Evolutionary conservation across 345 rosid species (phyloP).

Genomic region (Murraya koenigii): DNA sequence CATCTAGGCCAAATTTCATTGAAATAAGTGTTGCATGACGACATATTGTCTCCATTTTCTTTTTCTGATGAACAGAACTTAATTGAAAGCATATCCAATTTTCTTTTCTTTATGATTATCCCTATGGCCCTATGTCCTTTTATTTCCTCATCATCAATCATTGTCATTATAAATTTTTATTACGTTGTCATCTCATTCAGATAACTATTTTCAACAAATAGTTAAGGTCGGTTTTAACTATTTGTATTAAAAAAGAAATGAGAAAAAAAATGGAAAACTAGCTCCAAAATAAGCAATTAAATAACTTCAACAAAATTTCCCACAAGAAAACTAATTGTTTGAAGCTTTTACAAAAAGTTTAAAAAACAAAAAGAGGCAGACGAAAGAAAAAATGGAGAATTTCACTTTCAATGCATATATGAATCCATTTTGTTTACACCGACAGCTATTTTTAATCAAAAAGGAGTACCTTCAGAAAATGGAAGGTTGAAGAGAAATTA

Average conservation of each 20-base stretch:
- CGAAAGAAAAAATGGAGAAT: no score
- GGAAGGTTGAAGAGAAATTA: background rate
- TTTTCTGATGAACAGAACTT: background rate
- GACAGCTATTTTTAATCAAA: background rate
- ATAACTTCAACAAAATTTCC: no score
- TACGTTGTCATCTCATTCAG: background rate
- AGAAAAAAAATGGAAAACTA: background rate
- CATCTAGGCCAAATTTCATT: background rate
- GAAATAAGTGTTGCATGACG: slow-evolving; percentile 6
- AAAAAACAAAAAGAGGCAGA: no score
- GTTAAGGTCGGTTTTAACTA: background rate
- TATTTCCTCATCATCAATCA: background rate
- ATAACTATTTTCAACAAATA: background rate
- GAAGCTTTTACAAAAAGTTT: no score
- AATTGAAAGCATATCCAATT: no score
- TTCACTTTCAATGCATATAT: no score
- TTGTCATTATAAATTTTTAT: background rate
- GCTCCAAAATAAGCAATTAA: background rate
- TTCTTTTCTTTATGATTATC: background rate
- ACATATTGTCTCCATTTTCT: slow-evolving; percentile 15
- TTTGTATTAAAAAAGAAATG: background rate
- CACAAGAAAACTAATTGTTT: no score
- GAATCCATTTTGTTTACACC: background rate
- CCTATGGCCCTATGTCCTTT: background rate
- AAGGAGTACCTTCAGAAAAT: background rate